Base-by-base conservation (phyloP, 2,329 filamentous ascomycete species). In the Arthroderma sp. region DNA sequence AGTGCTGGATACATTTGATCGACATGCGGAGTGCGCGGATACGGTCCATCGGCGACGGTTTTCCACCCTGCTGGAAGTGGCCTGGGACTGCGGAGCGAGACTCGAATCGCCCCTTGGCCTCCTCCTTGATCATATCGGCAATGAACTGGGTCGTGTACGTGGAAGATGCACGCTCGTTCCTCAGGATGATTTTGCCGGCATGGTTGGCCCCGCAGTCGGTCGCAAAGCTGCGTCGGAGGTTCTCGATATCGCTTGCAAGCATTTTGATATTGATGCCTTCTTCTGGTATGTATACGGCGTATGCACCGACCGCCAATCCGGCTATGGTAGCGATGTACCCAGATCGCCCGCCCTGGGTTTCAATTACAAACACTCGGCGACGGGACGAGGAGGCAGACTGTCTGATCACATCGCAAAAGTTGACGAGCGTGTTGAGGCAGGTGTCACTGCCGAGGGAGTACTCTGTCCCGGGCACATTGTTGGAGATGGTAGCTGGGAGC, bases 371-470 rank as follows among this genome's bases (percentile, higher is more conserved):
- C 56, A 97, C 91, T 60, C 93, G 85, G 47, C 93, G 85, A 59
- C 93, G 86, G 1, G 90, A 94, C 1, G 93, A 91, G 1, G 91
- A 96, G 0, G 93, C 93, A 1, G 91, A 96, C 72, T 97, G 93
- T 73, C 94, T 90, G 74, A 97, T 96, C 67, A 91, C 91, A 77
- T 98, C 93, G 70, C 91, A 96, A 74, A 96, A 98, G 64, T 86
- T 82, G 62, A 96, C 89, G 39, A 98, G 79, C 57, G 95, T 90
- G 74, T 98, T 98, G 61, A 98, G 77, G 68, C 93, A 97, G 1
- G 93, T 98, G 67, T 98, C 93, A 33, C 90, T 95, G 44, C 93
- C 93, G 49, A 98, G 82, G 1, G 90, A 96, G 76, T 96, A 97
- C 73, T 98, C 93, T 0, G 91, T 95, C 39, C 93, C 93, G 0